A percentile compares a stretch with the other conserved stretches of the same genome.
Evolutionary conservation across 2,329 filamentous ascomycete genomes (phyloP).

Genomic region (Fusarium lateritium): DNA sequence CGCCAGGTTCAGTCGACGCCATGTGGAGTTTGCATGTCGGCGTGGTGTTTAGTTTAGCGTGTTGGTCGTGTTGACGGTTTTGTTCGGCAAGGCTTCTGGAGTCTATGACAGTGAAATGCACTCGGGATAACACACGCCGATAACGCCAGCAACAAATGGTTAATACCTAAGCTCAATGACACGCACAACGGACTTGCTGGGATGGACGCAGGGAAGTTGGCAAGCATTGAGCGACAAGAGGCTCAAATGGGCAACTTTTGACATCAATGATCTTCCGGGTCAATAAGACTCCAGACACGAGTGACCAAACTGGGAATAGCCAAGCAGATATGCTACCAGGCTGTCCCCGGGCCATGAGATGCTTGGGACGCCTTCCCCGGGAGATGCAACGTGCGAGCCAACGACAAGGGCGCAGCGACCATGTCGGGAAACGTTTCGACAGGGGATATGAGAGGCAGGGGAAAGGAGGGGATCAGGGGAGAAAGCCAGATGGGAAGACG

Average conservation of each 20-base stretch:
- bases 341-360: slow-evolving; percentile 13
- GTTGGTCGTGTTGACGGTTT: slow-evolving; percentile 26
- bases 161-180: neutral
- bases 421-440: slow-evolving; percentile 30
- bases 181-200: slow-evolving; percentile 26
- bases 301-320: slow-evolving; percentile 40
- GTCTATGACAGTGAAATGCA: slow-evolving; percentile 32
- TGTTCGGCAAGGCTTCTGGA: slow-evolving; percentile 45
- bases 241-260: slow-evolving; percentile 32
- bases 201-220: slow-evolving; percentile 36
- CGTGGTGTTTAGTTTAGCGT: slow-evolving; percentile 13
- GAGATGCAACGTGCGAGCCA: slow-evolving; percentile 39
- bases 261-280: slow-evolving; percentile 48
- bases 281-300: slow-evolving; percentile 41
- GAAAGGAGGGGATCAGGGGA: slow-evolving; percentile 28
- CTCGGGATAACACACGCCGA: slow-evolving; percentile 40
- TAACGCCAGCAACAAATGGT: neutral
- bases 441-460: slow-evolving; percentile 18
- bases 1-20: slow-evolving; percentile 46
- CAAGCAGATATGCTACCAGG: slow-evolving; percentile 15
- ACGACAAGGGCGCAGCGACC: slow-evolving; percentile 31
- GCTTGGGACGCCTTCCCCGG: slow-evolving; percentile 37
- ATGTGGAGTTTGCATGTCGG: slow-evolving; percentile 42
- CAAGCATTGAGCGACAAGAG: slow-evolving; percentile 29
- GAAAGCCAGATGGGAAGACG: slow-evolving; percentile 27